phyloP scores from a whole-genome alignment of 116 monocot species.

The Iris pallida region DNA sequence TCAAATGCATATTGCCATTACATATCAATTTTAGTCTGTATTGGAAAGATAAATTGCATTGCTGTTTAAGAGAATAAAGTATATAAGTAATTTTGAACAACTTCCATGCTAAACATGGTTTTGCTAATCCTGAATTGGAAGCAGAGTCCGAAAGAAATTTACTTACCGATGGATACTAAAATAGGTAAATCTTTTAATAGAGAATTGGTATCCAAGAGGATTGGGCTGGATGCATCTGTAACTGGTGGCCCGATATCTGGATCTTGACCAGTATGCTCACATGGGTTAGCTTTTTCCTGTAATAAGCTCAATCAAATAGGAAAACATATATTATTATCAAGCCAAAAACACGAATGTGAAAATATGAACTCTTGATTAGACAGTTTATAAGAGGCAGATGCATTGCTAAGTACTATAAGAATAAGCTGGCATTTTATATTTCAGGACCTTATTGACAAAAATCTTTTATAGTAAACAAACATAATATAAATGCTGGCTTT shows the following conservation, averaged over 20 bases:
- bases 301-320: constrained; percentile 1
- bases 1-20: neutral
- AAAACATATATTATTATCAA: neutral
- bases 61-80: neutral
- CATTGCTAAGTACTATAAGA: neutral
- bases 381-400: neutral
- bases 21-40: neutral
- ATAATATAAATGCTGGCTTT: neutral
- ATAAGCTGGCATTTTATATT: neutral
- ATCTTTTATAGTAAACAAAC: neutral
- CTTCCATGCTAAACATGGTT: neutral
- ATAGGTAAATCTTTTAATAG: constrained; percentile 33
- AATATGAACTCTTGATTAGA: neutral
- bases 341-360: neutral
- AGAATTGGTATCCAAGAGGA: constrained; percentile 2
- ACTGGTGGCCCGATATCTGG: constrained; percentile 22
- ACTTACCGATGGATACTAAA: constrained; percentile 63
- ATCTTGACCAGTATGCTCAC: constrained; percentile 32
- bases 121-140: neutral
- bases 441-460: neutral
- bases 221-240: constrained; percentile 14
- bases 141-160: neutral
- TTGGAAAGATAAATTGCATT: neutral
- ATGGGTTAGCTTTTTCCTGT: constrained; percentile 30
- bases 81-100: neutral